Percentiles rank a stretch among this genome's conserved stretches.
Evolutionary conservation across 768 basidiomycete species (phyloP).

Genomic region (Tricholoma matsutake): DNA sequence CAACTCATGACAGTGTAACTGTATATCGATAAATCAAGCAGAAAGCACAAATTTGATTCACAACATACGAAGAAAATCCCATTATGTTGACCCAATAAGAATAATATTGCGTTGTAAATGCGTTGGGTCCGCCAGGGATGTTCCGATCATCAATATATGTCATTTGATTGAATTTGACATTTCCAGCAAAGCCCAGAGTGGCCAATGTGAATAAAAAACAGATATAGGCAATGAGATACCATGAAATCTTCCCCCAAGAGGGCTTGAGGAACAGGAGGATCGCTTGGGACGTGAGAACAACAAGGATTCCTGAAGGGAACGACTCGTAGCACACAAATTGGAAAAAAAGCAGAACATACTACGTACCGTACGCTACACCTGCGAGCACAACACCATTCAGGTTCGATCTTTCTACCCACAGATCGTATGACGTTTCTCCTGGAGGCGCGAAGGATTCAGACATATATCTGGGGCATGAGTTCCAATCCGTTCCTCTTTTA

Average conservation of each 20-base stretch:
- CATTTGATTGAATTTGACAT: slow-evolving; percentile 18
- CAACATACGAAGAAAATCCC: neutral
- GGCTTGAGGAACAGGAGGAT: neutral
- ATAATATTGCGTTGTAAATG: slow-evolving; percentile 1
- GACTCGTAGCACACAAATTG: neutral
- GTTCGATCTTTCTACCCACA: neutral
- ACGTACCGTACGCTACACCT: slow-evolving; percentile 13
- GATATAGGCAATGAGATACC: slow-evolving; percentile 14
- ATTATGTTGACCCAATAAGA: slow-evolving; percentile 4
- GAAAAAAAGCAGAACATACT: neutral
- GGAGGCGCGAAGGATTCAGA: neutral
- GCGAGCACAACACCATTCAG: neutral
- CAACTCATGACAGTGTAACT: neutral
- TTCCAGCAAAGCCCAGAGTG: slow-evolving; percentile 14
- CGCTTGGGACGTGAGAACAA: neutral
- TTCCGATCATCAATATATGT: slow-evolving; percentile 20
- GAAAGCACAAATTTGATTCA: neutral
- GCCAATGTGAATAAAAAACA: slow-evolving; percentile 19
- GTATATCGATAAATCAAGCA: neutral
- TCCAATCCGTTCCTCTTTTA: too few relatives aligned
- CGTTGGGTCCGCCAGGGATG: slow-evolving; percentile 17
- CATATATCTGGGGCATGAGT: neutral
- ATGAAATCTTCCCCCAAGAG: neutral
- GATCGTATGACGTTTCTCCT: neutral
- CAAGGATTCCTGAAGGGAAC: neutral